These are phyloP conservation scores for Pecoramyces ruminantium DNA, from an alignment of 192 early-diverging fungal genomes.

Conservation along the genomic window DNA sequence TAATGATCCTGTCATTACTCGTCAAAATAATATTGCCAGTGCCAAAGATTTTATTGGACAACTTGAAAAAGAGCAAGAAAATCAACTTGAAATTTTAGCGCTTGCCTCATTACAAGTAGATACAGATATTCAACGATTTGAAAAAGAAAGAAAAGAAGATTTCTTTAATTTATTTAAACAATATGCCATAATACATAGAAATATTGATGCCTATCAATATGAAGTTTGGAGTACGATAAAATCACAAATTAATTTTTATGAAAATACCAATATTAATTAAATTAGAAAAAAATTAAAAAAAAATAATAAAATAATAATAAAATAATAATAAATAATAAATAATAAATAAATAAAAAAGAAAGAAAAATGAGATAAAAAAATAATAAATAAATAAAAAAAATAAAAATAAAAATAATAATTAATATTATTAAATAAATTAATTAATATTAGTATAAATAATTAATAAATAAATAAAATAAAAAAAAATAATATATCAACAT, in stretches of 20 bases:
- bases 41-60: conserved; percentile 61
- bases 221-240: not conserved
- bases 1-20: conserved; percentile 77
- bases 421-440: too few species aligned
- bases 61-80: conserved; percentile 64
- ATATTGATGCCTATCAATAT: not conserved
- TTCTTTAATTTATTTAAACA: not conserved
- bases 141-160: not conserved
- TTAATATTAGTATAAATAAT: too few species aligned
- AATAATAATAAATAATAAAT: too few species aligned
- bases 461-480: too few species aligned
- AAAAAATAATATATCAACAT: too few species aligned
- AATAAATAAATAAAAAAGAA: too few species aligned
- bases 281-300: too few species aligned
- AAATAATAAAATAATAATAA: too few species aligned
- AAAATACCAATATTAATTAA: too few species aligned
- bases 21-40: conserved; percentile 74
- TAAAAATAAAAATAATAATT: too few species aligned
- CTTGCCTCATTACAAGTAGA: not conserved
- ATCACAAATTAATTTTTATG: not conserved
- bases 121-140: not conserved
- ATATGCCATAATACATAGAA: not conserved
- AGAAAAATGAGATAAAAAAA: too few species aligned
- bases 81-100: not conserved
- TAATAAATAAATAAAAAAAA: too few species aligned